Evolutionary conservation across 2,329 filamentous ascomycete genomes (phyloP), one percentile per base, ranked within the genome.

Genomic region (Ophiosphaerella herpotricha): DNA sequence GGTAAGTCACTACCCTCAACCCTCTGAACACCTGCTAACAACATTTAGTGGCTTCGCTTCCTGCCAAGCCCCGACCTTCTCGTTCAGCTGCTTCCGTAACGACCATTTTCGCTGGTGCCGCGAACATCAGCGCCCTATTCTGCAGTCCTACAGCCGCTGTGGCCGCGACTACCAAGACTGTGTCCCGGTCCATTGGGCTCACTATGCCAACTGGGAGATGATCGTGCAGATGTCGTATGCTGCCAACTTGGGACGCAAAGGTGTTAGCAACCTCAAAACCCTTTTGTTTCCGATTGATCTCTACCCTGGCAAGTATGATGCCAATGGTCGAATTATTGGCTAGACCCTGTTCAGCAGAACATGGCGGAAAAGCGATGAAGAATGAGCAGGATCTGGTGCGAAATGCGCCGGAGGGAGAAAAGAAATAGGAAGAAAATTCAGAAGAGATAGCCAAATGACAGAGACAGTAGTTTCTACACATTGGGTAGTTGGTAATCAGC

Each of bases 51-150:
- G 38, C 18, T 5, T 4, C 4, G 18, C 18, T 26, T 13, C 18
- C n/a, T 38, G 43, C 32, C 29, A 18, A 8, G 21, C 18, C 13
- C 34, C 37, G 5, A 39, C 43, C 21, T 51, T 48, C 33, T 7
- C 31, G 11, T n/a, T 54, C 7, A 18, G 42, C 7, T 51, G 52
- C 23, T 54, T 54, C 34, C 48, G 29, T 21, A 14, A 39, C 7
- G 34, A 36, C 4, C 52, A 54, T 24, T 51, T 48, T 16, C 44
- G 37, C 21, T 54, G 39, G 38, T 54, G 52, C 16, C 37, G 52
- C 8, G 8, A 29, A 5, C 48, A 54, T 39, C 43, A 48, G 32
- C 44, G 48, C 8, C 43, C 43, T 8, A 35, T 46, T 11, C 13
- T 46, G 3, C 16, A 9, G 5, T 13, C 21, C 12, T 23, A 40